Base-by-base conservation (phyloP, 768 basidiomycete species). In the Russula abietina region DNA sequence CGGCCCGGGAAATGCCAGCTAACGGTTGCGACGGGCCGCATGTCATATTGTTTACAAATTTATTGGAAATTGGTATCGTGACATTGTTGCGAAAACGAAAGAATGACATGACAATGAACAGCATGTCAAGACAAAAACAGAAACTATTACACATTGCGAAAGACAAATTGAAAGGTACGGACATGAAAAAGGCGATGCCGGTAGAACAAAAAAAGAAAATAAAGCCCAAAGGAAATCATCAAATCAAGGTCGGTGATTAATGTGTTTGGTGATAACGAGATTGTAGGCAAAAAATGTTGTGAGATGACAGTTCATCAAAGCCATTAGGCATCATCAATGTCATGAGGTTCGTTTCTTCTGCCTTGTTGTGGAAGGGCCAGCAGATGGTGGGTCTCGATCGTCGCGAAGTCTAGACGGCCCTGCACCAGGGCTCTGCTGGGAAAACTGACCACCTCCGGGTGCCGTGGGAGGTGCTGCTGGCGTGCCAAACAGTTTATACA, bases 401-500 rank as follows among this genome's bases (percentile, higher is more conserved):
- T 62, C 65, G 38, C 51, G 62, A 10, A 16, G 45, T 55, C 53
- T 39, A 41, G 61, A 59, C n/a, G 62, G 59, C 28, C 63, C 63
- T 36, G 63, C 63, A 14, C 63, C 57, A 10, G 43, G 65, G 32
- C 14, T 66, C 41, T 65, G 62, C 51, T 54, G 1, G n/a, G 45
- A 10, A 59, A 19, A 22, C 43, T 32, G 28, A 3, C 28, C 45
- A 49, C n/a, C 32, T 12, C n/a, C 19, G 9, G 36, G 6, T 4
- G 57, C 39, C 50, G 22, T 28, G 5, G 57, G 45, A 36, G 60
- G 65, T 7, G 63, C 45, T 61, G 52, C 52, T 10, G 66, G 56
- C 39, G 64, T 48, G 12, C 67, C 73, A 17, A 73, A 66, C 38
- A 75, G 67, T 60, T 69, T 73, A 64, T 75, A 73, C 64, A 74